phyloP scores from a whole-genome alignment of 2,329 filamentous ascomycete genomes.

The Talaromyces funiculosus region DNA sequence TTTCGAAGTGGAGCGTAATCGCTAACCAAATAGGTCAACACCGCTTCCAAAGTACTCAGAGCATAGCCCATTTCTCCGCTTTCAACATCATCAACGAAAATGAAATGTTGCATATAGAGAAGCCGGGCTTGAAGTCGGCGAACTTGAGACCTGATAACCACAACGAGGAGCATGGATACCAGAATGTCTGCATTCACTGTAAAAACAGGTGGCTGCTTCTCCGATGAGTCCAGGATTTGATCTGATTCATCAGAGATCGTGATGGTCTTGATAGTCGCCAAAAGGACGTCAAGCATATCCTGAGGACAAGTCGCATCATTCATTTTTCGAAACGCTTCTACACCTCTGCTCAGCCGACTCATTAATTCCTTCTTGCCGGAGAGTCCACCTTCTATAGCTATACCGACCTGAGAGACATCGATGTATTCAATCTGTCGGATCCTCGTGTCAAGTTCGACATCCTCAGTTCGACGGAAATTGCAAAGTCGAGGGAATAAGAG shows the following conservation, averaged over 20 bases:
- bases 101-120: constrained; percentile 94
- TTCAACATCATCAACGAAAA: constrained; percentile 96
- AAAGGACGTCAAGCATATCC: constrained; percentile 77
- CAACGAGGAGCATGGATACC: constrained; percentile 82
- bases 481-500: constrained; percentile 79
- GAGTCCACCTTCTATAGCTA: constrained; percentile 72
- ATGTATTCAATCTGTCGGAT: constrained; percentile 90
- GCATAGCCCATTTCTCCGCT: constrained; percentile 95
- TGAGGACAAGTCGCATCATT: constrained; percentile 70
- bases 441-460: constrained; percentile 80
- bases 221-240: constrained; percentile 37
- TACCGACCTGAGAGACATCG: constrained; percentile 90
- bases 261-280: constrained; percentile 76
- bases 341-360: constrained; percentile 66
- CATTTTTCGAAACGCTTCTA: constrained; percentile 87
- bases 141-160: constrained; percentile 86
- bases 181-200: constrained; percentile 83
- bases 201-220: constrained; percentile 52
- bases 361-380: constrained; percentile 77
- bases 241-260: constrained; percentile 56
- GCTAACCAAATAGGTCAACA: constrained; percentile 76
- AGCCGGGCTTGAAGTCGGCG: constrained; percentile 82
- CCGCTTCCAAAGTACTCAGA: constrained; percentile 90
- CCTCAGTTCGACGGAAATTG: constrained; percentile 70
- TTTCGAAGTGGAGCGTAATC: constrained; percentile 77